Conservation (phyloP, 2,329 filamentous ascomycete species). For the Pseudogymnoascus sp. region DNA sequence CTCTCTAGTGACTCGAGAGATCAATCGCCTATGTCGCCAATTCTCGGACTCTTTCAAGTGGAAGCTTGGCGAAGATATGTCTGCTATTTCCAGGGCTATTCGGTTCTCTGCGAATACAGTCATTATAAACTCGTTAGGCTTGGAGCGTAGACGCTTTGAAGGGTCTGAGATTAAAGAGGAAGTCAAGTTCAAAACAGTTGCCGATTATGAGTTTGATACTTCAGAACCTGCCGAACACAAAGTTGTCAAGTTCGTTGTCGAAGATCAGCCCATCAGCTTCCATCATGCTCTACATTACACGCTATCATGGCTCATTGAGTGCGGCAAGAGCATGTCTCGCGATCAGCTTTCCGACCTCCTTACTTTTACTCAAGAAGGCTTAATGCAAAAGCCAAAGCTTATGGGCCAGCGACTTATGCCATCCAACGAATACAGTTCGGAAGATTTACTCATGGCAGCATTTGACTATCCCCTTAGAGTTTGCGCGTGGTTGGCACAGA, state of each 20-base stretch:
- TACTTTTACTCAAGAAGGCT: constrained; percentile 62
- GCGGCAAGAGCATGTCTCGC: constrained; percentile 66
- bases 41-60: constrained; percentile 80
- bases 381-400: constrained; percentile 56
- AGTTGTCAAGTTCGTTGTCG: constrained; percentile 81
- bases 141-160: constrained; percentile 79
- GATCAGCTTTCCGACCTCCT: constrained; percentile 63
- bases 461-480: constrained; percentile 93
- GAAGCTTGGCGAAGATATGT: constrained; percentile 55
- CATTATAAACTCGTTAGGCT: constrained; percentile 82
- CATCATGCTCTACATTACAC: constrained; percentile 96
- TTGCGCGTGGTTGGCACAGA: constrained; percentile 93
- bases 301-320: constrained; percentile 90
- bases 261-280: constrained; percentile 88
- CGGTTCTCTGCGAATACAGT: constrained; percentile 70
- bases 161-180: constrained; percentile 84
- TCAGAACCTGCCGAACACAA: constrained; percentile 42
- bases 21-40: constrained; percentile 84
- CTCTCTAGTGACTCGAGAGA: constrained; percentile 86
- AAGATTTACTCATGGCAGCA: constrained; percentile 76
- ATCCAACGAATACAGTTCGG: constrained; percentile 51
- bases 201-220: constrained; percentile 72
- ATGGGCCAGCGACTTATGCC: constrained; percentile 52
- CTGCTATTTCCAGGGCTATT: constrained; percentile 63
- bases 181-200: constrained; percentile 70